Conservation (phyloP, 75 land plant species). For the Cunninghamia lanceolata region DNA sequence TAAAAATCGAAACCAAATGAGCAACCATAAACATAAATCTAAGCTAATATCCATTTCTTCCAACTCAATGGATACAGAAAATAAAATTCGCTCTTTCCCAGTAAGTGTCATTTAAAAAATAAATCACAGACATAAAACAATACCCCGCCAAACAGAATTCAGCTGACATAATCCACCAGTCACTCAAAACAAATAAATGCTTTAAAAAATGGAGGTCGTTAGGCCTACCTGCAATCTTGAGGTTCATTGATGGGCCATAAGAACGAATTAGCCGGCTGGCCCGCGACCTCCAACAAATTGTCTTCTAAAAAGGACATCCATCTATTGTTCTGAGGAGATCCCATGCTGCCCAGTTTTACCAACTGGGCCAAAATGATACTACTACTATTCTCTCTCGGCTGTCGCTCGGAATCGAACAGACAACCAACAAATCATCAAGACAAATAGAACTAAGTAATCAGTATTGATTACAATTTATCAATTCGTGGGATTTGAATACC, state of each 20-base stretch:
- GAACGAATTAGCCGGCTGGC: background rate
- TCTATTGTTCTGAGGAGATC: background rate
- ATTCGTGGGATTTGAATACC: background rate
- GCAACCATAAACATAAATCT: background rate
- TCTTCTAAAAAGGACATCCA: conserved; percentile 3
- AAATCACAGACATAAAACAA: background rate
- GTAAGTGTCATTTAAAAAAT: background rate
- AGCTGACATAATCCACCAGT: background rate
- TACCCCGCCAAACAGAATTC: background rate
- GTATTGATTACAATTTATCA: background rate
- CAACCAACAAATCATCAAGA: background rate
- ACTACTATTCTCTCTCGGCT: background rate
- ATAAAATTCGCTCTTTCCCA: background rate
- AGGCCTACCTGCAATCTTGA: background rate
- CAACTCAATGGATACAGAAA: background rate
- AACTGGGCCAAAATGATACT: background rate
- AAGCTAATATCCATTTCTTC: background rate
- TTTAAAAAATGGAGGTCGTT: background rate
- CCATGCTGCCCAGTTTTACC: background rate
- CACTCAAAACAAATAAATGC: background rate
- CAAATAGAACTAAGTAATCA: too few species aligned
- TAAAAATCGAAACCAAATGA: background rate
- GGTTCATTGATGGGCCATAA: background rate
- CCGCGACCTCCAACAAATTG: conserved; percentile 2
- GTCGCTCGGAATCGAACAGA: background rate